Evolutionary conservation across 106 monocot species (phyloP).

Genomic region (Platanthera guangdongensis): DNA sequence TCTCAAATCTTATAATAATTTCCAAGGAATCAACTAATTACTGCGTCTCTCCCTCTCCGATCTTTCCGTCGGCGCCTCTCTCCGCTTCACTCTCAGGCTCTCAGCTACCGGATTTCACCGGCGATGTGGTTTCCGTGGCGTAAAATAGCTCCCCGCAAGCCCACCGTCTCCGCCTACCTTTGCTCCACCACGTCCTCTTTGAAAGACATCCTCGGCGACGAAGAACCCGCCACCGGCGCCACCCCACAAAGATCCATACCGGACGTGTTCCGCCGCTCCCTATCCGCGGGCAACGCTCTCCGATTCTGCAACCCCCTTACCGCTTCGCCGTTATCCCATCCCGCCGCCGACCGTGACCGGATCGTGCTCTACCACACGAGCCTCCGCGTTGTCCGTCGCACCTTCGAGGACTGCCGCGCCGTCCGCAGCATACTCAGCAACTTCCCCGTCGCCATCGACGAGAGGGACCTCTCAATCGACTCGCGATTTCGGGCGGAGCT

Average conservation of each 20-base stretch:
- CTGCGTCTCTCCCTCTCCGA: neutral
- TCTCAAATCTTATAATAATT: too few relatives aligned
- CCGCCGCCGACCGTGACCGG: neutral
- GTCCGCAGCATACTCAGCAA: too few relatives aligned
- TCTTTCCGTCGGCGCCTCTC: neutral
- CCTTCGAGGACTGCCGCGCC: too few relatives aligned
- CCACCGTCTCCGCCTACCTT: neutral
- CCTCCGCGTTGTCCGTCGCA: slow-evolving; percentile 11
- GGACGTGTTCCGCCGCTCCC: slow-evolving; percentile 11
- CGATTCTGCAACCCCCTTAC: slow-evolving; percentile 4
- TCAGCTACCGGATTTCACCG: neutral
- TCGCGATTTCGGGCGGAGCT: too few relatives aligned
- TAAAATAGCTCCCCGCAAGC: neutral
- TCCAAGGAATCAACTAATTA: too few relatives aligned
- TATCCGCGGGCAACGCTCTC: slow-evolving; percentile 12
- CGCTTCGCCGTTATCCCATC: neutral
- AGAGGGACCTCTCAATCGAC: too few relatives aligned
- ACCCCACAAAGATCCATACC: neutral
- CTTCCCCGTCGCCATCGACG: too few relatives aligned
- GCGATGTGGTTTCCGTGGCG: slow-evolving; percentile 5
- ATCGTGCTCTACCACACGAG: slow-evolving; percentile 10
- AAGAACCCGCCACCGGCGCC: neutral
- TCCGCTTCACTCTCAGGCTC: neutral
- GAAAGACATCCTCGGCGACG: slow-evolving; percentile 5
- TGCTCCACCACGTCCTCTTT: slow-evolving; percentile 8